Percentiles rank a stretch among this genome's conserved stretches.
Conservation (phyloP, 768 basidiomycete species). For the Rickenella mellea region DNA sequence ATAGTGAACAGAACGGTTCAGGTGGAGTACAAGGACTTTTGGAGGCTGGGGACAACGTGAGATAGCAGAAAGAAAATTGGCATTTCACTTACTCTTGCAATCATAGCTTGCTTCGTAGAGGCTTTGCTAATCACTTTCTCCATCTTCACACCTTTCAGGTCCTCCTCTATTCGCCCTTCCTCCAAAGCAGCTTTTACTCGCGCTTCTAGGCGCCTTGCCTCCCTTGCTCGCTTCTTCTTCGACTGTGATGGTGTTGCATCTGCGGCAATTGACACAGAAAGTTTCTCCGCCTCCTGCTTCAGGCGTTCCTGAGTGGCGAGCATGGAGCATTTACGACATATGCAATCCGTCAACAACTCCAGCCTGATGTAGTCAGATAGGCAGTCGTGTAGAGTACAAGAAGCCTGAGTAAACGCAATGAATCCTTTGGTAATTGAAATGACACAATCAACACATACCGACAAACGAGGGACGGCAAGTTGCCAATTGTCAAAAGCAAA, state of each 20-base stretch:
- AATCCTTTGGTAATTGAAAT: slow-evolving; percentile 3
- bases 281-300: slow-evolving; percentile 46
- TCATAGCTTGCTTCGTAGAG: slow-evolving; percentile 87
- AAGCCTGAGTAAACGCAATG: slow-evolving; percentile 7
- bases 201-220: slow-evolving; percentile 55
- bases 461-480: slow-evolving; percentile 57
- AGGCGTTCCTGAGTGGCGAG: slow-evolving; percentile 64
- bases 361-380: slow-evolving; percentile 83
- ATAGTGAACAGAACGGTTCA: slow-evolving; percentile 84
- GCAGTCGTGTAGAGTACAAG: slow-evolving; percentile 42
- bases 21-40: slow-evolving; percentile 75
- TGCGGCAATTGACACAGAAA: slow-evolving; percentile 30
- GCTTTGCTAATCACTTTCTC: slow-evolving; percentile 68
- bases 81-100: slow-evolving; percentile 59
- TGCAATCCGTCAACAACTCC: slow-evolving; percentile 83
- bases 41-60: slow-evolving; percentile 50
- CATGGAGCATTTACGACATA: slow-evolving; percentile 87
- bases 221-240: slow-evolving; percentile 67
- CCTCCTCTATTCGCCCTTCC: slow-evolving; percentile 74
- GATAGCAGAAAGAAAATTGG: background rate
- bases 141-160: slow-evolving; percentile 69
- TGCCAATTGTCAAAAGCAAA: slow-evolving; percentile 84
- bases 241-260: slow-evolving; percentile 46
- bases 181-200: slow-evolving; percentile 56
- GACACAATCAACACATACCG: slow-evolving; percentile 31